Percentiles rank a stretch among this genome's conserved stretches.
Evolutionary conservation across 768 basidiomycete species (phyloP).

Genomic region (Suillus paluster): DNA sequence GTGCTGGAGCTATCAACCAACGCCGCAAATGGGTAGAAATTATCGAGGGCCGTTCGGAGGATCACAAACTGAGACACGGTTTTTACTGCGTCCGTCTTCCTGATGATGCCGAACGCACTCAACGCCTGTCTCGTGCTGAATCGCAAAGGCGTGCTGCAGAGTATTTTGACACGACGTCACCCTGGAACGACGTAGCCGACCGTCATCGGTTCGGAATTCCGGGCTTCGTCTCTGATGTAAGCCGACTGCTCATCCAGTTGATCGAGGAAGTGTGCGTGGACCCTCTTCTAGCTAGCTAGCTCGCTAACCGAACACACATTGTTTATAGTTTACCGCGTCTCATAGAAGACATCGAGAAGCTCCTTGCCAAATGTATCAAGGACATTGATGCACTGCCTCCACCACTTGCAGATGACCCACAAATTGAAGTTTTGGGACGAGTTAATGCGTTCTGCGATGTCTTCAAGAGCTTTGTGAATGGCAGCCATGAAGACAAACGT

Average conservation of each 20-base stretch:
- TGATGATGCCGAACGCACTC: conserved; percentile 38
- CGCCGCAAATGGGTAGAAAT: conserved; percentile 47
- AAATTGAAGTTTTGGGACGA: conserved; percentile 40
- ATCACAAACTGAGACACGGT: conserved; percentile 43
- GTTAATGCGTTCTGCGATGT: conserved; percentile 39
- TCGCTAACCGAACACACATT: not conserved
- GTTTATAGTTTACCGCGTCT: conserved; percentile 36
- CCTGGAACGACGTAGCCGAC: conserved; percentile 38
- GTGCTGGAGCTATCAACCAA: conserved; percentile 39
- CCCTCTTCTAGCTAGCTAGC: not conserved
- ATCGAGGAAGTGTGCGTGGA: conserved; percentile 36
- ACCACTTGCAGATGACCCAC: conserved; percentile 38
- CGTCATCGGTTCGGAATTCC: conserved; percentile 40
- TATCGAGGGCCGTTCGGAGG: conserved; percentile 37
- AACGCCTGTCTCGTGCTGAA: conserved; percentile 31
- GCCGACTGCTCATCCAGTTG: conserved; percentile 39
- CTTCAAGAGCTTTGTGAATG: conserved; percentile 34
- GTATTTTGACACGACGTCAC: conserved; percentile 40
- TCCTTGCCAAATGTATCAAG: conserved; percentile 29
- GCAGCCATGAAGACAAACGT: conserved; percentile 23
- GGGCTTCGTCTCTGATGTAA: conserved; percentile 40
- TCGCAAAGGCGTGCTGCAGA: conserved; percentile 40
- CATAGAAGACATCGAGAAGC: conserved; percentile 25
- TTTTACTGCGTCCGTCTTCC: conserved; percentile 51
- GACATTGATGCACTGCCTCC: conserved; percentile 35